Evolutionary conservation across 2,329 filamentous ascomycete species (phyloP).

Genomic region (Botrytis aclada): DNA sequence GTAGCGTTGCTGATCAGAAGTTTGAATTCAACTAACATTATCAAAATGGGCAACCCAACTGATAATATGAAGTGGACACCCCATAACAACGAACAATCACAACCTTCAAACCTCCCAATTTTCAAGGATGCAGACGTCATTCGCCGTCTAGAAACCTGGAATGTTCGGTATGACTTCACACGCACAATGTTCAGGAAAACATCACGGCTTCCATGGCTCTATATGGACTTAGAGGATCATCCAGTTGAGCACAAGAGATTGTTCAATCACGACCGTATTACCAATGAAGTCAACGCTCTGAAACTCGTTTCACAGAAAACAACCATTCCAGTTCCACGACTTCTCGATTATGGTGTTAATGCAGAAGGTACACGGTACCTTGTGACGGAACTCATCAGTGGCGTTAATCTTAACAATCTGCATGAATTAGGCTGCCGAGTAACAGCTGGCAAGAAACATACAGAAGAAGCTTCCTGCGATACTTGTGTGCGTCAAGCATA

Average conservation of each 20-base stretch:
- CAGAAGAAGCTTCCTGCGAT: background rate
- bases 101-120: background rate
- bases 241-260: background rate
- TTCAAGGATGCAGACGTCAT: background rate
- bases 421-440: background rate
- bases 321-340: background rate
- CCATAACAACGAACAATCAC: background rate
- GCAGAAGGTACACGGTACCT: background rate
- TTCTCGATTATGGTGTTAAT: background rate
- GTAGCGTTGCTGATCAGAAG: background rate
- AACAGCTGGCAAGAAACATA: background rate
- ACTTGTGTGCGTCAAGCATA: background rate
- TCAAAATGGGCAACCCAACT: background rate
- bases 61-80: too few relatives aligned
- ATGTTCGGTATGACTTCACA: background rate
- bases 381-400: background rate
- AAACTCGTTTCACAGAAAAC: background rate
- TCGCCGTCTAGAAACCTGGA: background rate
- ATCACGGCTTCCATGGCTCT: background rate
- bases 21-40: background rate
- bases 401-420: background rate
- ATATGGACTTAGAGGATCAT: background rate
- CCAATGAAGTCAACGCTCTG: constrained; percentile 1
- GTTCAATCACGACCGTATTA: background rate
- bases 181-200: constrained; percentile 1